Evolutionary conservation across 306 rosid genomes (phyloP).

Genomic region (Corylus americana): DNA sequence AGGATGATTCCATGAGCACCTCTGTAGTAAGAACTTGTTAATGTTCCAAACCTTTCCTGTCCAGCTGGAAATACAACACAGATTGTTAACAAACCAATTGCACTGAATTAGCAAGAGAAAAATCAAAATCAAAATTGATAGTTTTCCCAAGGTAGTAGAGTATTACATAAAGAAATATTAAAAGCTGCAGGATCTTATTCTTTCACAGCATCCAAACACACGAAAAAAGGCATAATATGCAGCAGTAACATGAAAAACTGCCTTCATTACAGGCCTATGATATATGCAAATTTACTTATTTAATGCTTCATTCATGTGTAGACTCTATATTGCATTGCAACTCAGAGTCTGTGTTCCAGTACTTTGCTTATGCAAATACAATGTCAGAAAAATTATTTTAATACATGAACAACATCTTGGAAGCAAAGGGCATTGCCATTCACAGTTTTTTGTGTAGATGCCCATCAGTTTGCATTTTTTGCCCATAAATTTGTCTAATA

Average conservation of each 20-base stretch:
- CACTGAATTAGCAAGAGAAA: conserved; percentile 15
- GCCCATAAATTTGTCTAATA: background rate
- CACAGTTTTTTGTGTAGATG: background rate
- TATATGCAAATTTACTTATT: background rate
- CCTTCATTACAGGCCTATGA: background rate
- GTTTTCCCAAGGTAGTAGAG: background rate
- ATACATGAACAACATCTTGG: background rate
- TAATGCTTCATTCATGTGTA: background rate
- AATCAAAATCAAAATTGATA: background rate
- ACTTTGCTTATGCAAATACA: background rate
- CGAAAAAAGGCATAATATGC: background rate
- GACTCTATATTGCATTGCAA: background rate
- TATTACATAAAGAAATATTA: background rate
- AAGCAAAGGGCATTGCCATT: background rate
- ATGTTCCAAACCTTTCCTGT: conserved; percentile 95
- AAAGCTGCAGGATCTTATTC: background rate
- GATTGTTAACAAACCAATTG: background rate
- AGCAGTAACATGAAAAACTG: background rate
- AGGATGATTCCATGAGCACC: conserved; percentile 96
- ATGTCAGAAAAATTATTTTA: background rate
- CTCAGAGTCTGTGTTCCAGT: background rate
- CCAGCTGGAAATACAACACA: conserved; percentile 65
- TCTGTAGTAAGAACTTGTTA: conserved; percentile 89
- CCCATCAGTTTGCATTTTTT: background rate
- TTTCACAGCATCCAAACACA: background rate